Percentiles rank a stretch among this genome's conserved stretches.
Conservation (phyloP, 345 rosid genomes). For the Brassica incana region DNA sequence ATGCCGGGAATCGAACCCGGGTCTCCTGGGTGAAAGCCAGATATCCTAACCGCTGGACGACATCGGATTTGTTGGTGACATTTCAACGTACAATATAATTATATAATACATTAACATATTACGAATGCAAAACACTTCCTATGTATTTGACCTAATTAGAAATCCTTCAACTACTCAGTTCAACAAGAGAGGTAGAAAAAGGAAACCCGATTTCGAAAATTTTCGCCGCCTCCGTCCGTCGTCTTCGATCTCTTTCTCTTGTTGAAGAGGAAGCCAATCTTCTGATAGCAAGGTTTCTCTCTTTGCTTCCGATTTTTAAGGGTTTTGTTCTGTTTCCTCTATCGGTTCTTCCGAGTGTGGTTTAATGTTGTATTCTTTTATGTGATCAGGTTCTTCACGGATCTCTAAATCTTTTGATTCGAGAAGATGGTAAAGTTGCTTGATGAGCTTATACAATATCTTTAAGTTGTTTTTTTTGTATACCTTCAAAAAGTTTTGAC, state of each 20-base stretch:
- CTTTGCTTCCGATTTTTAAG: constrained; percentile 11
- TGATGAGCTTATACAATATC: neutral
- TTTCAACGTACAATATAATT: no score
- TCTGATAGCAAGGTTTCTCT: neutral
- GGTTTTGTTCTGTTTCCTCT: constrained; percentile 1
- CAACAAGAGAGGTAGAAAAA: neutral
- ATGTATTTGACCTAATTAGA: constrained; percentile 22
- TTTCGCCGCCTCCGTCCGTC: neutral
- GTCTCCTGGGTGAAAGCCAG: constrained; percentile 99
- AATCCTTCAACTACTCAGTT: neutral
- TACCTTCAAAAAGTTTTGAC: neutral
- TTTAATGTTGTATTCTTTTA: neutral
- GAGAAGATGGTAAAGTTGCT: constrained; percentile 35
- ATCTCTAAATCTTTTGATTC: constrained; percentile 6
- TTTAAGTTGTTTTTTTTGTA: neutral
- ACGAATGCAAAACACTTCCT: no score
- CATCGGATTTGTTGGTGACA: constrained; percentile 45
- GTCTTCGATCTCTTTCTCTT: constrained; percentile 8
- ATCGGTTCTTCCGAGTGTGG: neutral
- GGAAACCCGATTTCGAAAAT: constrained; percentile 14
- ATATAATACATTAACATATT: no score
- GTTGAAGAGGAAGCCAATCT: neutral
- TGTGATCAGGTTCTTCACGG: constrained; percentile 17
- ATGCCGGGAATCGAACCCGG: constrained; percentile 99
- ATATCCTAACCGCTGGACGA: constrained; percentile 99